Evolutionary conservation across 164 flowering plant genomes (phyloP).

Genomic region (Chimonanthus salicifolius): DNA sequence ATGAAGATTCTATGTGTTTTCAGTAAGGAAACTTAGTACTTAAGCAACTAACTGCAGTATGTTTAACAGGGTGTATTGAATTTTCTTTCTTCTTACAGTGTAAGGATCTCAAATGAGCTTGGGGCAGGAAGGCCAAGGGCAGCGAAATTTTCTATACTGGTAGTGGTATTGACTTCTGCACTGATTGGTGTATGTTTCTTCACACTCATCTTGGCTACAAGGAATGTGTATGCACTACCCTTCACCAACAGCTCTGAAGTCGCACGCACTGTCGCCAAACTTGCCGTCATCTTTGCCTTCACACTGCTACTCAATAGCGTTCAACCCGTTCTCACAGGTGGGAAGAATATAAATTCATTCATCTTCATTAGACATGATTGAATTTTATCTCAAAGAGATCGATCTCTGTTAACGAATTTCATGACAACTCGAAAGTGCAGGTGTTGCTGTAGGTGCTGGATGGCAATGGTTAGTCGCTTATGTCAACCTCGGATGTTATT

Average conservation of each 20-base stretch:
- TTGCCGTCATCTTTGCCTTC: slow-evolving; percentile 34
- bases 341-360: too few relatives aligned
- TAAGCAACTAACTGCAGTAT: too few relatives aligned
- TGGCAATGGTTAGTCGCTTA: slow-evolving; percentile 35
- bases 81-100: slow-evolving; percentile 16
- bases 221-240: slow-evolving; percentile 20
- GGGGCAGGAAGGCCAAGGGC: slow-evolving; percentile 1
- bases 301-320: slow-evolving; percentile 43
- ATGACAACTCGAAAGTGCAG: slow-evolving; percentile 7
- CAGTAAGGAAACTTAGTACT: too few relatives aligned
- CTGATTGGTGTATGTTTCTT: slow-evolving; percentile 16
- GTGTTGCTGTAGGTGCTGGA: slow-evolving; percentile 36
- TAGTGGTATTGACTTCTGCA: slow-evolving; percentile 17
- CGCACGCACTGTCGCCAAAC: slow-evolving; percentile 22
- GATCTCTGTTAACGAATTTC: not conserved
- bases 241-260: slow-evolving; percentile 32
- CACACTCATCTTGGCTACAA: not conserved
- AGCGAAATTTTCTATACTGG: slow-evolving; percentile 8
- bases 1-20: too few relatives aligned
- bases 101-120: slow-evolving; percentile 47
- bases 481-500: slow-evolving; percentile 27
- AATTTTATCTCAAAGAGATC: too few relatives aligned
- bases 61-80: too few relatives aligned
- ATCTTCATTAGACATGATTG: not conserved
- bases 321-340: slow-evolving; percentile 45